Evolutionary conservation across 352 stramenopile species (phyloP), one percentile per base, ranked within the genome.

Genomic region (Phytophthora ramorum): DNA sequence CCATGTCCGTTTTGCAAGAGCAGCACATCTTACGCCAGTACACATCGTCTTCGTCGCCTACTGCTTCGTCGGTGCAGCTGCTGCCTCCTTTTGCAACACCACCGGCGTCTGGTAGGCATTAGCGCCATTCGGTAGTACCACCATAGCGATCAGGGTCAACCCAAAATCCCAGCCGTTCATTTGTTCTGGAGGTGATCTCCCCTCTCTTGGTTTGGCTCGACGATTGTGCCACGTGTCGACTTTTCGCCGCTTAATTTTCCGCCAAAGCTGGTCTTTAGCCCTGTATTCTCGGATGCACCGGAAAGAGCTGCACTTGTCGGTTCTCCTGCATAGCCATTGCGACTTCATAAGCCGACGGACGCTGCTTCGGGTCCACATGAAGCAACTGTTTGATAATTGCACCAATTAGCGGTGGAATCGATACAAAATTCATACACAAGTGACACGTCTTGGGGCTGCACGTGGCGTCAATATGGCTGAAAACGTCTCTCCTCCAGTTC

Each of bases 301-400:
- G 62, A n/a, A 90, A 90, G 3, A 91, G 69, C 12, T 81, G 62
- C 7, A 87, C 67, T 58, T 88, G 69, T 2, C 75, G 69, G 28
- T 92, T 90, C 59, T 93, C 78, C 47, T 86, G 75, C 7, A 94
- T 64, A 13, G 83, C 84, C 19, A 89, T 79, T 13, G 81, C 81
- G 1, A 95, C 84, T 48, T 95, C 81, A 59, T 87, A 92, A 14
- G 86, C 84, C 7, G 83, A 91, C 6, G 86, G 83, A 1, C 86
- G 84, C 35, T 76, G 69, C 28, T 79, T 72, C 28, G 86, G 86
- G 32, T 95, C 83, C 47, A 87, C 63, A 55, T 93, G 83, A 22
- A 95, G 78, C 58, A 95, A 66, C 53, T 87, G 71, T 68, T 93
- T 90, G 66, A 95, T 89, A 51, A 92, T 87, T 9, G 78, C 81